Percentiles rank a stretch among this genome's conserved stretches.
Conservation (phyloP, 169 alveolate species). For the Plasmodium blacklocki region DNA sequence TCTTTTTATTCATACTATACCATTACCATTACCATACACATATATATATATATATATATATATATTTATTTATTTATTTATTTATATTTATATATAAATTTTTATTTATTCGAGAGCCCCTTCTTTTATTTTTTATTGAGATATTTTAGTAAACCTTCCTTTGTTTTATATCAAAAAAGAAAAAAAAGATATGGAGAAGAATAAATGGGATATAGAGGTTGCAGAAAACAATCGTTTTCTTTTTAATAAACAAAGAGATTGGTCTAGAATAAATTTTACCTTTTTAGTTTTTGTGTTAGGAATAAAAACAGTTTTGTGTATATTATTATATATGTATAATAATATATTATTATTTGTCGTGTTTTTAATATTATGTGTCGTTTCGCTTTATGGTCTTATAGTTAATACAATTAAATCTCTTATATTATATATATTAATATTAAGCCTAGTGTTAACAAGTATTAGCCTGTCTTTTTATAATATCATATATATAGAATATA, state of each 20-base stretch:
- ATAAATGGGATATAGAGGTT: not conserved
- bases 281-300: conserved; percentile 69
- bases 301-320: conserved; percentile 63
- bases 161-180: not conserved
- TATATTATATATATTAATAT: conserved; percentile 30
- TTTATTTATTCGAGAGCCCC: no score
- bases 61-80: no score
- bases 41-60: no score
- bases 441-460: conserved; percentile 18
- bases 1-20: no score
- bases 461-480: conserved; percentile 16
- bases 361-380: conserved; percentile 29
- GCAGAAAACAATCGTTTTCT: conserved; percentile 7
- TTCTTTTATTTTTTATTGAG: no score
- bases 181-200: conserved; percentile 28
- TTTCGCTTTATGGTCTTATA: conserved; percentile 40
- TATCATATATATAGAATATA: conserved; percentile 24
- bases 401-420: conserved; percentile 48
- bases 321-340: conserved; percentile 33
- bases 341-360: conserved; percentile 48
- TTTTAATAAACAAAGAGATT: conserved; percentile 13
- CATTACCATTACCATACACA: no score
- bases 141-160: no score
- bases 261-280: conserved; percentile 59
- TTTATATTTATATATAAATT: no score